Percentiles rank a stretch among this genome's conserved stretches.
These are phyloP conservation scores for Podospora conica DNA, from an alignment of 495 filamentous ascomycete genomes.

Conservation along the genomic window DNA sequence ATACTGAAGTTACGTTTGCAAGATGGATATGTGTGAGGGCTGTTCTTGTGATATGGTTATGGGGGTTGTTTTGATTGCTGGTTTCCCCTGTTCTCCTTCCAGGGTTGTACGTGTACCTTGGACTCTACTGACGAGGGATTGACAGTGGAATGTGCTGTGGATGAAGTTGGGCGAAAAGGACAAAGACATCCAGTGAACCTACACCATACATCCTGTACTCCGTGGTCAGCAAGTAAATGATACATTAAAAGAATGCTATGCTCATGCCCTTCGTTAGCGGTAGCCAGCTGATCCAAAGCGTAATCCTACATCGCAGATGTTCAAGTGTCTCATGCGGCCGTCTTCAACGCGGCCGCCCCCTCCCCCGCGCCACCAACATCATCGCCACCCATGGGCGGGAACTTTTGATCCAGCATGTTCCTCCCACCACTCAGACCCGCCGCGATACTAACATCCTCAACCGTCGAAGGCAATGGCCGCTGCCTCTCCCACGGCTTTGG, in stretches of 20 bases:
- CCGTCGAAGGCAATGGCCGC: neutral
- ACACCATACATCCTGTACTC: too few species aligned
- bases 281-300: neutral
- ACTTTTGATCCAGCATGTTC: constrained; percentile 19
- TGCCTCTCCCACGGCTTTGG: constrained; percentile 36
- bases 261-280: neutral
- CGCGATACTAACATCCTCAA: neutral
- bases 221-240: neutral
- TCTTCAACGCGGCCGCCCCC: neutral
- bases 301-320: neutral
- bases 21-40: neutral
- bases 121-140: too few species aligned
- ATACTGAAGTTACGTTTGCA: constrained; percentile 3
- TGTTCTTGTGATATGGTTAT: neutral
- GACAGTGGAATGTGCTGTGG: too few species aligned
- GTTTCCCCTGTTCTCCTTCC: too few species aligned
- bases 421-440: constrained; percentile 1
- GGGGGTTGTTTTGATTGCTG: neutral
- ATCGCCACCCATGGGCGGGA: constrained; percentile 20
- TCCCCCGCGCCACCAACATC: neutral
- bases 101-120: too few species aligned
- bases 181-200: too few species aligned
- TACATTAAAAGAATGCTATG: neutral
- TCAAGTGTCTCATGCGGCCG: neutral
- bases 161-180: too few species aligned